Percentiles rank a stretch among this genome's conserved stretches.
phyloP scores from a whole-genome alignment of 495 filamentous ascomycete species.

The Barbatosphaeria neglecta region DNA sequence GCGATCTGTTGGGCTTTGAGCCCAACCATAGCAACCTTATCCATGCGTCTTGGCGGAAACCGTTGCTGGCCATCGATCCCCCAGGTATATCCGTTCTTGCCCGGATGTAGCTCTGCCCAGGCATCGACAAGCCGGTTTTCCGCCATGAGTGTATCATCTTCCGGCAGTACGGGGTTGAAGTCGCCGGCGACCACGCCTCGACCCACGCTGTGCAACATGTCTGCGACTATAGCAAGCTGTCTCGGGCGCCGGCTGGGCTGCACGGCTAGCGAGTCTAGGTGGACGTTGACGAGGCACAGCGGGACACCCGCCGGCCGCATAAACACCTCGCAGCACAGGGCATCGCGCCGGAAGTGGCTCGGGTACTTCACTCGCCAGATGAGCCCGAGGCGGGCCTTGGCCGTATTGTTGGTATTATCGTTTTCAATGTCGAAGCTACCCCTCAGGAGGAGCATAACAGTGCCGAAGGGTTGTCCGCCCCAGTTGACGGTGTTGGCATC shows the following conservation, averaged over 20 bases:
- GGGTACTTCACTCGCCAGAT: conserved; percentile 11
- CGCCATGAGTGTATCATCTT: conserved; percentile 8
- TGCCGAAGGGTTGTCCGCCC: conserved; percentile 6
- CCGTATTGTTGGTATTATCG: background rate
- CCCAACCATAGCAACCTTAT: conserved; percentile 12
- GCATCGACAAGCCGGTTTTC: conserved; percentile 10
- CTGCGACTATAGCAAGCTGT: conserved; percentile 10
- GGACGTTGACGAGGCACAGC: conserved; percentile 9
- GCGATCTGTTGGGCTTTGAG: conserved; percentile 7
- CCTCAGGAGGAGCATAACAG: conserved; percentile 9
- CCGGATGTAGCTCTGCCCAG: conserved; percentile 8
- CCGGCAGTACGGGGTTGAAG: conserved; percentile 16
- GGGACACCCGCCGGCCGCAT: background rate
- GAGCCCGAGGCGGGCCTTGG: conserved; percentile 4
- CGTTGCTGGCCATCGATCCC: conserved; percentile 8
- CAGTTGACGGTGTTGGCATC: conserved; percentile 5
- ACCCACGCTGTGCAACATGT: conserved; percentile 7
- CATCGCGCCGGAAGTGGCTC: conserved; percentile 11
- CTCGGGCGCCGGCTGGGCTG: conserved; percentile 11
- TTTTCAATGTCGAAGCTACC: background rate
- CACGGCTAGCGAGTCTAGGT: conserved; percentile 14
- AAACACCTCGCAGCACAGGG: conserved; percentile 16
- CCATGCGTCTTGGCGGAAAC: conserved; percentile 13
- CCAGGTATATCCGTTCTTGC: conserved; percentile 12
- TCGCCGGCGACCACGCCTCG: conserved; percentile 16